Conservation (phyloP, 108 stramenopile species). For the Stephanodiscus minutulus region DNA sequence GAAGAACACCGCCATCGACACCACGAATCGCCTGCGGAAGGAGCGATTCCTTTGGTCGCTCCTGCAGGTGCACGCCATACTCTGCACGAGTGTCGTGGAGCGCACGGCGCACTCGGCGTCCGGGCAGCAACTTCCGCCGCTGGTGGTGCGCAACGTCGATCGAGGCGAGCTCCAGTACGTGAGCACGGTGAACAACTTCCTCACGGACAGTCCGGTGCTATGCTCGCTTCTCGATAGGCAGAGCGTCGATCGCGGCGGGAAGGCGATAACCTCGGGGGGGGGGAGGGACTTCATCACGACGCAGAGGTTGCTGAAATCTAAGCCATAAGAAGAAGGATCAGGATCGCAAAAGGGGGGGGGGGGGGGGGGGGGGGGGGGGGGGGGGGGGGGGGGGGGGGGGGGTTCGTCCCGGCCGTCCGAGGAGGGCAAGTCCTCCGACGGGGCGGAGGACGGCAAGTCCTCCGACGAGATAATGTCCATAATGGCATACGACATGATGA, state of each 20-base stretch:
- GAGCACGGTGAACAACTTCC: constrained; percentile 79
- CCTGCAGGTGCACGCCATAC: constrained; percentile 84
- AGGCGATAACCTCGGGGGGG: constrained; percentile 19
- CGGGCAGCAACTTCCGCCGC: constrained; percentile 53
- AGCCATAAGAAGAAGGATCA: no score
- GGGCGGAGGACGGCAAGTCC: neutral
- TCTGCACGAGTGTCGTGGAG: constrained; percentile 84
- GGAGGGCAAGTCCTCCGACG: constrained; percentile 46
- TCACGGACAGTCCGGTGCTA: constrained; percentile 59
- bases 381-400: no score
- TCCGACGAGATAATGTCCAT: constrained; percentile 66
- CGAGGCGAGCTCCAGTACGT: constrained; percentile 84
- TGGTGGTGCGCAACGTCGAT: constrained; percentile 78
- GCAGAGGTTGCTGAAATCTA: no score
- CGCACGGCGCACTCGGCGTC: constrained; percentile 47
- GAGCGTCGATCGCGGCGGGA: constrained; percentile 46
- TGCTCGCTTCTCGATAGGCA: constrained; percentile 78
- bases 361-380: constrained; percentile 14
- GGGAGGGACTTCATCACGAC: no score
- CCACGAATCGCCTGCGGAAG: constrained; percentile 63
- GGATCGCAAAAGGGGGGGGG: constrained; percentile 18
- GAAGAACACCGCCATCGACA: constrained; percentile 46
- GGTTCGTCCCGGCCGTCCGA: constrained; percentile 36
- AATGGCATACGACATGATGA: constrained; percentile 88
- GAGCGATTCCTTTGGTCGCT: constrained; percentile 85